phyloP scores from a whole-genome alignment of 2,329 filamentous ascomycete genomes.

The Claviceps maximensis region DNA sequence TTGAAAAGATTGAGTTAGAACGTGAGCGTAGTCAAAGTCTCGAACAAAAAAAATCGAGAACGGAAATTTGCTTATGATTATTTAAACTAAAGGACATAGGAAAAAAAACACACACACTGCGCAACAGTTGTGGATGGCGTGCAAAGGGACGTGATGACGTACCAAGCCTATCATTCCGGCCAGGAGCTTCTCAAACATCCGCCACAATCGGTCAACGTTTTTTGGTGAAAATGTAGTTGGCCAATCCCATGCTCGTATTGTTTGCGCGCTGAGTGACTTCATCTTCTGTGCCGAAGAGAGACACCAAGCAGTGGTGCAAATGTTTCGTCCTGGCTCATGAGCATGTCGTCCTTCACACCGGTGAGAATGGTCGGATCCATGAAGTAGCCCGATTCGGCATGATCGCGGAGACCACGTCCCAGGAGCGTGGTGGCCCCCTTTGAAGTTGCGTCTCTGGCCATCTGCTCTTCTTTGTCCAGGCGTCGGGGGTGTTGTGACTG shows the following conservation, averaged over 20 bases:
- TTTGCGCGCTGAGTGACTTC: constrained; percentile 58
- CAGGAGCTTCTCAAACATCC: constrained; percentile 36
- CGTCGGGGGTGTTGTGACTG: constrained; percentile 21
- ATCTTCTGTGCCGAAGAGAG: constrained; percentile 55
- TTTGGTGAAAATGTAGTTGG: constrained; percentile 55
- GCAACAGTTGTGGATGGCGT: background rate
- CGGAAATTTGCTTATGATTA: too few relatives aligned
- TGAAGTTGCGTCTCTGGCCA: constrained; percentile 43
- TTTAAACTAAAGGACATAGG: too few relatives aligned
- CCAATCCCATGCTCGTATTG: constrained; percentile 51
- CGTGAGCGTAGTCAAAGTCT: too few relatives aligned
- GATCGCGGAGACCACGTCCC: constrained; percentile 38
- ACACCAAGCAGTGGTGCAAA: constrained; percentile 59
- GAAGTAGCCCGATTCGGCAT: constrained; percentile 43
- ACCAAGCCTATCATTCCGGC: constrained; percentile 24
- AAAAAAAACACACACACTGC: too few relatives aligned
- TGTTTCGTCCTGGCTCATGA: constrained; percentile 53
- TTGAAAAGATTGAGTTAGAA: too few relatives aligned
- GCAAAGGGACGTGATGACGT: constrained; percentile 11
- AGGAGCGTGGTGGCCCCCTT: constrained; percentile 44
- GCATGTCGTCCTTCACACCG: constrained; percentile 53
- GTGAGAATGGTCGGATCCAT: constrained; percentile 57
- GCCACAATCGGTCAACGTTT: constrained; percentile 27
- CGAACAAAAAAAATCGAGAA: too few relatives aligned
- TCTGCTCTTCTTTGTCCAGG: constrained; percentile 27